phyloP scores from a whole-genome alignment of 768 basidiomycete species.

The Lentinus brumalis region DNA sequence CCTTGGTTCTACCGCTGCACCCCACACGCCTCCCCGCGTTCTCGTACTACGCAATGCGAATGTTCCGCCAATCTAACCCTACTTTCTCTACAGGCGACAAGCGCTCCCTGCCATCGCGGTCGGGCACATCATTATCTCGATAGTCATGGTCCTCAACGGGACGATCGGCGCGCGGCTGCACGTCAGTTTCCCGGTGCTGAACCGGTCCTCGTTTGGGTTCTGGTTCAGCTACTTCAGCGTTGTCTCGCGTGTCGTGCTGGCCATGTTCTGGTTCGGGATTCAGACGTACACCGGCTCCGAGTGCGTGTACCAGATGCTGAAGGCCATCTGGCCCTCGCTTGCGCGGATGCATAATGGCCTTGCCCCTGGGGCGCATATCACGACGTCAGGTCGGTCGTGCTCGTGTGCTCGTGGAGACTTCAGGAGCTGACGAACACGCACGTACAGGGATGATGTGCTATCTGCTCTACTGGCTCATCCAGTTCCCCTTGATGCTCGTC shows the following conservation, averaged over 20 bases:
- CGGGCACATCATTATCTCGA: constrained; percentile 70
- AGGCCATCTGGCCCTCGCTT: constrained; percentile 80
- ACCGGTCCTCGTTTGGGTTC: constrained; percentile 85
- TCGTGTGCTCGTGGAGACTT: no score
- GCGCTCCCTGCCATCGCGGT: constrained; percentile 70
- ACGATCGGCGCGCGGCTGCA: constrained; percentile 77
- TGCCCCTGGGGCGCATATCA: constrained; percentile 58
- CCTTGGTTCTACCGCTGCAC: background rate
- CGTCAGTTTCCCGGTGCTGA: constrained; percentile 76
- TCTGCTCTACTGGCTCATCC: constrained; percentile 76
- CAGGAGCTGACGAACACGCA: background rate
- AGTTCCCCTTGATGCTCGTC: constrained; percentile 70
- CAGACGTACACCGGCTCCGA: constrained; percentile 66
- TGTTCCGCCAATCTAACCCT: background rate
- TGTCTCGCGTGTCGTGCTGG: constrained; percentile 70
- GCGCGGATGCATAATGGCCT: constrained; percentile 66
- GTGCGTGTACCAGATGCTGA: constrained; percentile 79
- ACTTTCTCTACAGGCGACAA: constrained; percentile 49
- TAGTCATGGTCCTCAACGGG: constrained; percentile 78
- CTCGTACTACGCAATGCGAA: no score
- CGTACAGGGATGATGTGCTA: constrained; percentile 68
- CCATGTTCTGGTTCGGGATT: constrained; percentile 83
- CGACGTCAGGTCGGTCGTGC: constrained; percentile 48
- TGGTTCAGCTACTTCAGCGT: constrained; percentile 90
- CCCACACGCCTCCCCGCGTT: background rate